phyloP scores from a whole-genome alignment of 305 asterid genomes.

The Galium porrigens region DNA sequence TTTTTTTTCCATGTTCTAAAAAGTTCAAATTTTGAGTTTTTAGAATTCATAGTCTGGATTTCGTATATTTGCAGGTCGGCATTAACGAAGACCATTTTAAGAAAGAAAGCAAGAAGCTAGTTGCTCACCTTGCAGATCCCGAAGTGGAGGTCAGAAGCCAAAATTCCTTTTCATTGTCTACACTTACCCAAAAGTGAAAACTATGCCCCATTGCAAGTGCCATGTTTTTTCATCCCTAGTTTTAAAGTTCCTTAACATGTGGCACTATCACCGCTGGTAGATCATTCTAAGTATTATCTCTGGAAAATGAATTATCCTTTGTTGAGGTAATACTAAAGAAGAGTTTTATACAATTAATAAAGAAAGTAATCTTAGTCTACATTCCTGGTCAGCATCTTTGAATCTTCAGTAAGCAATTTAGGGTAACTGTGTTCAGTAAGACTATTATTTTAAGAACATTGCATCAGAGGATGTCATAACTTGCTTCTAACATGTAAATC shows the following conservation, averaged over 20 bases:
- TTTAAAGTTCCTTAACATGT: neutral
- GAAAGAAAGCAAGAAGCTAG: slow-evolving; percentile 74
- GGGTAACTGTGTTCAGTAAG: neutral
- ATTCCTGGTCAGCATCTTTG: slow-evolving; percentile 1
- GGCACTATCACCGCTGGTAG: neutral
- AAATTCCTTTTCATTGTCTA: neutral
- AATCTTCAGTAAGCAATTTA: neutral
- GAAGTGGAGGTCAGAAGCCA: slow-evolving; percentile 69
- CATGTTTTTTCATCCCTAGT: neutral
- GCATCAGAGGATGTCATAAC: neutral
- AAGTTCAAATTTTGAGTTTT: slow-evolving; percentile 13
- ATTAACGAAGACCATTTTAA: slow-evolving; percentile 86
- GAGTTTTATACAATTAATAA: neutral
- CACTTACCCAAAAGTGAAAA: neutral
- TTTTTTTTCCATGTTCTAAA: slow-evolving; percentile 6
- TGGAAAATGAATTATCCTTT: slow-evolving; percentile 1
- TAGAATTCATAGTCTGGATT: neutral
- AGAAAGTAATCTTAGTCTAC: neutral
- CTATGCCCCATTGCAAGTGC: neutral
- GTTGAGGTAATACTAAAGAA: neutral
- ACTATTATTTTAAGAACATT: neutral
- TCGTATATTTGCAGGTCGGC: slow-evolving; percentile 35
- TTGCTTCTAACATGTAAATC: neutral
- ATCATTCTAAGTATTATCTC: neutral
- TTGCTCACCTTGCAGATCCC: slow-evolving; percentile 95